phyloP scores from a whole-genome alignment of 768 basidiomycete species.

The Mycena sanguinolenta region DNA sequence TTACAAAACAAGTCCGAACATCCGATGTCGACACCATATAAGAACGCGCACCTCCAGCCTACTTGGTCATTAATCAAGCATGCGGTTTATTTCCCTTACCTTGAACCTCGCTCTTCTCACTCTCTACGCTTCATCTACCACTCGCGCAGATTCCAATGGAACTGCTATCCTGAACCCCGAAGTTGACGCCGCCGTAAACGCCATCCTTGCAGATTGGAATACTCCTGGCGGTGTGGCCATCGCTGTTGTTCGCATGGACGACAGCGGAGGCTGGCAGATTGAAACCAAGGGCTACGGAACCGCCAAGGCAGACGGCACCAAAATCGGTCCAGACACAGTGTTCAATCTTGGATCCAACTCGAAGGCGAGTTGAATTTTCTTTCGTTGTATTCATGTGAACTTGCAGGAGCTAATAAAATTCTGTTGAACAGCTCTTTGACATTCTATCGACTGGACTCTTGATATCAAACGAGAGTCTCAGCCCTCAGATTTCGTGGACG shows the following conservation, averaged over 20 bases:
- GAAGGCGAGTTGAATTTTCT: not conserved
- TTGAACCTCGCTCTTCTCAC: too few species aligned
- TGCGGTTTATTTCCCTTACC: too few species aligned
- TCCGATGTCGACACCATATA: too few species aligned
- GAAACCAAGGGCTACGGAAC: slow-evolving; percentile 40
- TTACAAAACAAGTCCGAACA: too few species aligned
- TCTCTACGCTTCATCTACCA: too few species aligned
- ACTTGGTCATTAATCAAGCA: too few species aligned
- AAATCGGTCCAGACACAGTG: too few species aligned
- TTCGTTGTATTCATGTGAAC: not conserved
- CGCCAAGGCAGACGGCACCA: not conserved
- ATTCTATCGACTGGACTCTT: not conserved
- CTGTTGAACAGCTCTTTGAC: not conserved
- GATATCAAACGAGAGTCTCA: slow-evolving; percentile 17
- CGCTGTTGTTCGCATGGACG: slow-evolving; percentile 31
- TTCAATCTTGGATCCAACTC: too few species aligned
- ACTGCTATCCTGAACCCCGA: slow-evolving; percentile 20
- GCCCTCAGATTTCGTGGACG: slow-evolving; percentile 38
- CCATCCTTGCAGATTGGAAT: slow-evolving; percentile 12
- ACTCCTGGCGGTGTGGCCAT: slow-evolving; percentile 31
- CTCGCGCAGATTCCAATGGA: too few species aligned
- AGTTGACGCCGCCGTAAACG: slow-evolving; percentile 28
- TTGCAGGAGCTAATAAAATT: not conserved
- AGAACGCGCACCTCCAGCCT: too few species aligned
- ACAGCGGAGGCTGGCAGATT: slow-evolving; percentile 26